Evolutionary conservation across 495 filamentous ascomycete genomes (phyloP).

Genomic region (Penicillium ochrochloron): DNA sequence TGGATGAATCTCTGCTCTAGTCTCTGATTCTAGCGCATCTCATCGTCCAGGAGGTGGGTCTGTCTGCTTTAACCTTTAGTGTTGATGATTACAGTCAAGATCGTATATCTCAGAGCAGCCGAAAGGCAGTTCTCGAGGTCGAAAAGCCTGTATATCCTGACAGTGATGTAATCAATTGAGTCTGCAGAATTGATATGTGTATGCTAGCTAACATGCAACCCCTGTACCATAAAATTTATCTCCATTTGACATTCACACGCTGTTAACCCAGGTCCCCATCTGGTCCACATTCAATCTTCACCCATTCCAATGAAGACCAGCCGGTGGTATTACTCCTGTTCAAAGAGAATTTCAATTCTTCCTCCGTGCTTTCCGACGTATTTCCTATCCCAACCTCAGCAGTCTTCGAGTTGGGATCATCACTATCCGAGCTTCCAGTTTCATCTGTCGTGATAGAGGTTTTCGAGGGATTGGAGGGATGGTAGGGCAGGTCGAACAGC

Average conservation of each 20-base stretch:
- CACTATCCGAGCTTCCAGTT: neutral
- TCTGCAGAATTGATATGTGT: neutral
- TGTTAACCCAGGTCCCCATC: neutral
- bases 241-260: neutral
- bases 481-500: neutral
- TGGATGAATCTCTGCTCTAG: neutral
- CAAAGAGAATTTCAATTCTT: neutral
- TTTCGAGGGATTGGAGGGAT: neutral
- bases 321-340: neutral
- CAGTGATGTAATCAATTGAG: neutral
- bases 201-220: neutral
- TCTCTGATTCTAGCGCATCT: neutral
- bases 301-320: slow-evolving; percentile 1
- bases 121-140: neutral
- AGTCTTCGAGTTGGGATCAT: neutral
- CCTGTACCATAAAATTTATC: neutral
- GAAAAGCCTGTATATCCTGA: neutral
- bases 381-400: neutral
- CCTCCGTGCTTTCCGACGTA: neutral
- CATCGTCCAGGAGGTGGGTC: neutral
- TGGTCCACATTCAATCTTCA: slow-evolving; percentile 6
- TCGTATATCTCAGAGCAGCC: neutral
- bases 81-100: slow-evolving; percentile 4
- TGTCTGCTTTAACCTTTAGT: neutral
- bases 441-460: neutral